Conservation (phyloP, 257 asterid genomes). For the Rhazya stricta region DNA sequence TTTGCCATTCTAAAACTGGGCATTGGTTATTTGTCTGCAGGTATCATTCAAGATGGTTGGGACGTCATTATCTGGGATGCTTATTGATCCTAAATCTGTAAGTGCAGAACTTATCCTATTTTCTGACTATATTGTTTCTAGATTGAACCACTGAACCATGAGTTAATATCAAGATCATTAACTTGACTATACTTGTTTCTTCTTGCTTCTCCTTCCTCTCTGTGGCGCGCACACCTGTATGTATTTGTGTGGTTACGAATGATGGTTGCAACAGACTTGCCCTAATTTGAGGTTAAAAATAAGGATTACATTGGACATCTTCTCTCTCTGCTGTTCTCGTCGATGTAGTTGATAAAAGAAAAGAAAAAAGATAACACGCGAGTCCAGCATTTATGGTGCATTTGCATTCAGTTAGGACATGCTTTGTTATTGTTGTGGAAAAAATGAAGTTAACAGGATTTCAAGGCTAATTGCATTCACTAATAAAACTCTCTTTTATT, state of each 20-base stretch:
- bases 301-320: background rate
- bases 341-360: background rate
- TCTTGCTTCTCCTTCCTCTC: background rate
- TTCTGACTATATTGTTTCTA: conserved; percentile 7
- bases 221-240: background rate
- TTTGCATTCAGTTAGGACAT: background rate
- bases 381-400: background rate
- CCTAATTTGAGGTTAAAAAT: background rate
- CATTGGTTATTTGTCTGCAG: conserved; percentile 38
- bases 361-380: background rate
- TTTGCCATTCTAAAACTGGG: conserved; percentile 15
- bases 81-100: conserved; percentile 90
- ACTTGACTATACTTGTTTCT: background rate
- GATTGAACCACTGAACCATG: conserved; percentile 5
- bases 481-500: background rate
- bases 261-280: background rate
- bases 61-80: conserved; percentile 80
- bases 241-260: background rate
- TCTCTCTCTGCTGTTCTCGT: background rate
- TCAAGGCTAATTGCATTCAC: background rate
- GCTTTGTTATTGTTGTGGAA: background rate
- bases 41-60: conserved; percentile 92
- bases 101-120: conserved; percentile 24
- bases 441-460: background rate
- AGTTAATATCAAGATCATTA: background rate